phyloP scores from a whole-genome alignment of 2,329 filamentous ascomycete species.

The Aspergillus transmontanensis region DNA sequence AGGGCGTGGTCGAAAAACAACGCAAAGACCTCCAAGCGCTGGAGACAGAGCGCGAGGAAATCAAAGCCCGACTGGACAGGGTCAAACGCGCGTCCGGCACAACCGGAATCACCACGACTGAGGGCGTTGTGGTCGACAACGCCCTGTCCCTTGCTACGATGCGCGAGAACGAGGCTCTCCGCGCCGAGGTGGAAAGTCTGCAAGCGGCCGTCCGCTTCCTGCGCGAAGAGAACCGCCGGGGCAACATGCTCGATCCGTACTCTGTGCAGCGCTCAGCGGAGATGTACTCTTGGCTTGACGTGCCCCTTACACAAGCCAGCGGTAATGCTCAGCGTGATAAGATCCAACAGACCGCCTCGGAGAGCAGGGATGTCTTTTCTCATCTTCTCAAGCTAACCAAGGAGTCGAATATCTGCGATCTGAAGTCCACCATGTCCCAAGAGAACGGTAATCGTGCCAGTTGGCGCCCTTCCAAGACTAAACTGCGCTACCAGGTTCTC shows the following conservation, averaged over 20 bases:
- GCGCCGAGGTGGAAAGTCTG: conserved; percentile 45
- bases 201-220: conserved; percentile 51
- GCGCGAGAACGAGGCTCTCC: conserved; percentile 47
- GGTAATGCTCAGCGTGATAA: conserved; percentile 33
- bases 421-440: conserved; percentile 37
- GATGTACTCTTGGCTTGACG: conserved; percentile 48
- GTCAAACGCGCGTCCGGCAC: conserved; percentile 46
- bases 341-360: conserved; percentile 38
- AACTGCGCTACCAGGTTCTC: conserved; percentile 46
- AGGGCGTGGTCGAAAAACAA: conserved; percentile 37
- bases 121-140: conserved; percentile 41
- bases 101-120: conserved; percentile 38
- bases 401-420: conserved; percentile 41
- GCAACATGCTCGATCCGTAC: conserved; percentile 44
- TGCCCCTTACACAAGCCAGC: conserved; percentile 36
- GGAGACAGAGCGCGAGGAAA: conserved; percentile 45
- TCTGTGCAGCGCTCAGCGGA: conserved; percentile 44
- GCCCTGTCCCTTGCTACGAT: conserved; percentile 43
- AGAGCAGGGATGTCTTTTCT: conserved; percentile 46
- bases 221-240: conserved; percentile 47
- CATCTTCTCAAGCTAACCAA: conserved; percentile 48
- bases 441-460: conserved; percentile 31
- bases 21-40: conserved; percentile 40
- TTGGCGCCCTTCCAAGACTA: conserved; percentile 47
- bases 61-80: conserved; percentile 45